Conservation (phyloP, 2,329 filamentous ascomycete genomes). For the Apiospora sp. region DNA sequence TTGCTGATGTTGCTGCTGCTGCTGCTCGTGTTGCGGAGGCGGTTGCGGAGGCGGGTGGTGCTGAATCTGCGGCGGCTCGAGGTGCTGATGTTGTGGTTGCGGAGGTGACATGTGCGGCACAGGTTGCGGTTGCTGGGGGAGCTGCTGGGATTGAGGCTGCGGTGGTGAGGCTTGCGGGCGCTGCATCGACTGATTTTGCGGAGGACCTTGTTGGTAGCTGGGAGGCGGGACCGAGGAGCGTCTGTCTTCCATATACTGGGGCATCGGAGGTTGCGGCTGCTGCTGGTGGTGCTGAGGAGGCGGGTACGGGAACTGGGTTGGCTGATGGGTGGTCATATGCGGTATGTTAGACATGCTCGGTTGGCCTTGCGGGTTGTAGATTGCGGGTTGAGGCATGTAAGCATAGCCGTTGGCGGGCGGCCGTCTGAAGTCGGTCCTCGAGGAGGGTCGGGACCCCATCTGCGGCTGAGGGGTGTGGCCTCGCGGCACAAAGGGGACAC, state of each 20-base stretch:
- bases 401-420: slow-evolving; percentile 77
- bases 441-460: slow-evolving; percentile 77
- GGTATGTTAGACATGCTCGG: slow-evolving; percentile 46
- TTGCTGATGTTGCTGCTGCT: slow-evolving; percentile 46
- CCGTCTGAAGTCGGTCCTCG: slow-evolving; percentile 80
- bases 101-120: slow-evolving; percentile 57
- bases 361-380: slow-evolving; percentile 75
- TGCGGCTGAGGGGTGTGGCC: slow-evolving; percentile 85
- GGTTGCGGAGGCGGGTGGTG: slow-evolving; percentile 46
- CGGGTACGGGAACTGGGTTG: slow-evolving; percentile 44
- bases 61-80: slow-evolving; percentile 44
- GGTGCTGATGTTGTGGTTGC: slow-evolving; percentile 57
- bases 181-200: slow-evolving; percentile 55
- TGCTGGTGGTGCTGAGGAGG: slow-evolving; percentile 42
- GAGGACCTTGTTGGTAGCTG: slow-evolving; percentile 65
- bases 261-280: slow-evolving; percentile 59
- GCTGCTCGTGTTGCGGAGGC: slow-evolving; percentile 49
- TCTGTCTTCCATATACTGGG: slow-evolving; percentile 77
- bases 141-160: slow-evolving; percentile 61
- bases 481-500: slow-evolving; percentile 70
- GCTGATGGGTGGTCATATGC: slow-evolving; percentile 45
- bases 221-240: slow-evolving; percentile 74
- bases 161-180: slow-evolving; percentile 67
- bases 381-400: slow-evolving; percentile 85
- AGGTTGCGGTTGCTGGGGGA: slow-evolving; percentile 55